Percentiles rank a stretch among this genome's conserved stretches.
Evolutionary conservation across 306 rosid genomes (phyloP).

Genomic region (Dicorynia guianensis): DNA sequence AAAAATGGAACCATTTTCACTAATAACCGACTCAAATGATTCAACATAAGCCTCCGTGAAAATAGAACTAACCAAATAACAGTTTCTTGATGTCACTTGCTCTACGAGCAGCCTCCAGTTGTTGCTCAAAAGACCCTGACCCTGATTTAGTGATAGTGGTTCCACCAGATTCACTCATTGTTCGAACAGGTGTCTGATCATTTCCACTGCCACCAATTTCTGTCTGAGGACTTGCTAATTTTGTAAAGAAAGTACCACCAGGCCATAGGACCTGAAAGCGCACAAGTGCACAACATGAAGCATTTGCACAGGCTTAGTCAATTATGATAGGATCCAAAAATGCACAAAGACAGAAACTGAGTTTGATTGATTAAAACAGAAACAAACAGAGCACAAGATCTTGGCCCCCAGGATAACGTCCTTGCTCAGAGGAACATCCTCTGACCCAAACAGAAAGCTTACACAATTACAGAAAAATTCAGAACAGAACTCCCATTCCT

Average conservation of each 20-base stretch:
- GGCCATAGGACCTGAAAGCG: constrained; percentile 91
- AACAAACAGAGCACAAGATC: too few species aligned
- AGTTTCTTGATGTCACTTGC: constrained; percentile 88
- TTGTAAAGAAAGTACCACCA: constrained; percentile 76
- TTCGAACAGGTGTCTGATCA: constrained; percentile 47
- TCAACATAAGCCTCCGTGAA: background rate
- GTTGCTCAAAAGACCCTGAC: constrained; percentile 80
- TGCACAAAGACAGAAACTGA: too few species aligned
- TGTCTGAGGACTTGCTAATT: constrained; percentile 53
- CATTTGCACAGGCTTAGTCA: constrained; percentile 27
- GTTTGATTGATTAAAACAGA: too few species aligned
- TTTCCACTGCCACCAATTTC: constrained; percentile 39
- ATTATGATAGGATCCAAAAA: too few species aligned
- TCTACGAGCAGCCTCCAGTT: constrained; percentile 94
- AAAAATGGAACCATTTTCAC: too few species aligned
- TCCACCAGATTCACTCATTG: constrained; percentile 53
- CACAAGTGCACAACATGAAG: constrained; percentile 34
- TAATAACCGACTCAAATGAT: background rate
- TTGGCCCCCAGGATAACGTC: too few species aligned
- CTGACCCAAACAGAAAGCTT: too few species aligned
- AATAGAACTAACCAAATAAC: constrained; percentile 80
- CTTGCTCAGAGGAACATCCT: too few species aligned
- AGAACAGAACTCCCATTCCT: too few species aligned
- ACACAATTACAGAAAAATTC: too few species aligned
- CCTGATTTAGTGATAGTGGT: constrained; percentile 46